Evolutionary conservation across 108 stramenopile genomes (phyloP), one percentile per base, ranked within the genome.

Genomic region (Bacterosira constricta): DNA sequence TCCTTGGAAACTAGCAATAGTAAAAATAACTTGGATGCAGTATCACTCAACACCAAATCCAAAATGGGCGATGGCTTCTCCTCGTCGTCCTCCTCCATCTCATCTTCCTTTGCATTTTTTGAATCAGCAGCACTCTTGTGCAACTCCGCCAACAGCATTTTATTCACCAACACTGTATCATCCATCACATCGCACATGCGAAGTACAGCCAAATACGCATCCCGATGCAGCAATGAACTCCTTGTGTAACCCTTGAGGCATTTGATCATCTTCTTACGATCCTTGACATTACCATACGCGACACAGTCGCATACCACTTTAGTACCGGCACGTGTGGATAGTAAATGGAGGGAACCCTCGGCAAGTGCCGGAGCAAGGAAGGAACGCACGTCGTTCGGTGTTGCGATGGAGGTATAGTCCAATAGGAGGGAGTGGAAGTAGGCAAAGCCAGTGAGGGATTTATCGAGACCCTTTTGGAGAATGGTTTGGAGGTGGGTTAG

Each of bases 111-210:
- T 7, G 21, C 53, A 10, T 34, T 34, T 37, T 58, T 51, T 27
- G 55, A 35, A 37, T 56, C 55, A 47, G 80, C 80, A 18, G 82
- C 60, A 41, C 77, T 72, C 51, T 71, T 69, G 25, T 88, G 73
- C 56, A 95, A 65, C 72, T 98, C 97, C 38, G 87, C 86, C 45
- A 98, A 81, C 26, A 96, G 44, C 68, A 85, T 87, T 75, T 98
- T 98, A 41, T 96, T 92, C 37, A 96, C 85, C 54, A 92, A 87
- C 31, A 98, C 94, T 23, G 97, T 98, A 69, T 98, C 97, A 71
- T 98, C 97, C 45, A 93, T 96, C 9, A 96, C 90, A 60, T 93
- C 89, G 1, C 94, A 80, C 64, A 96, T 57, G 38, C 94, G 69
- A 38, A 96, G 58, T 54, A 98, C 72, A 5, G 95, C 94, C 49